These are phyloP conservation scores for Ceratocystis huliohia DNA, from an alignment of 2,329 filamentous ascomycete genomes.

Conservation along the genomic window DNA sequence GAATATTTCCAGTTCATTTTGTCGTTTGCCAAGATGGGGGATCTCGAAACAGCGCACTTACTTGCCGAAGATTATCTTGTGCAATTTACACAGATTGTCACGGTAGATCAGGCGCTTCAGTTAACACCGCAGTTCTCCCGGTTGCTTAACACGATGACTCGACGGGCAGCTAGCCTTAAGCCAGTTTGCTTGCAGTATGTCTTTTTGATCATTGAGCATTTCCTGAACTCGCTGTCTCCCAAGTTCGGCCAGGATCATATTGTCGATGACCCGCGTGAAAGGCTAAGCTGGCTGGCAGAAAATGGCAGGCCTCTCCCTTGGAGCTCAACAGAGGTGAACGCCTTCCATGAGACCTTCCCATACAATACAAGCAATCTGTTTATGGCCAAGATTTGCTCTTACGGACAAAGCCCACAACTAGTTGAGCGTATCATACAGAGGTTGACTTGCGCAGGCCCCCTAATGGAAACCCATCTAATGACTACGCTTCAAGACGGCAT, in stretches of 20 bases:
- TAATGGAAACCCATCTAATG: conserved; percentile 41
- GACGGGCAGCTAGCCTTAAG: conserved; percentile 30
- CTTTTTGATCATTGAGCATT: conserved; percentile 25
- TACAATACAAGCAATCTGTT: conserved; percentile 38
- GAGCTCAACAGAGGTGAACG: conserved; percentile 35
- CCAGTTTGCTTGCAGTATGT: conserved; percentile 4
- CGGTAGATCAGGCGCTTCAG: conserved; percentile 42
- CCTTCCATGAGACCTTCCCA: conserved; percentile 34
- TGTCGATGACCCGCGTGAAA: conserved; percentile 31
- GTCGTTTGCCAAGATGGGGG: conserved; percentile 51
- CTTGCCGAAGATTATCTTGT: conserved; percentile 49
- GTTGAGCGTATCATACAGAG: conserved; percentile 45
- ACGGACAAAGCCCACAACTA: conserved; percentile 43
- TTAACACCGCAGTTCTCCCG: conserved; percentile 43
- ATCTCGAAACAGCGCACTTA: conserved; percentile 43
- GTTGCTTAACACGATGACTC: conserved; percentile 40
- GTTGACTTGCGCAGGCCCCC: conserved; percentile 40
- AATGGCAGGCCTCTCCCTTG: conserved; percentile 32
- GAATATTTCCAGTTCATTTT: conserved; percentile 62
- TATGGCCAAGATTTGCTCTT: conserved; percentile 51
- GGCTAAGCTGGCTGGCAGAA: conserved; percentile 28
- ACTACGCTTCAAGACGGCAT: conserved; percentile 43
- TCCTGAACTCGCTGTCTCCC: conserved; percentile 35
- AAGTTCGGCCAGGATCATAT: conserved; percentile 29
- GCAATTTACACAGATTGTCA: conserved; percentile 46